Evolutionary conservation across 169 alveolate genomes (phyloP).

Genomic region (Theileria parva): DNA sequence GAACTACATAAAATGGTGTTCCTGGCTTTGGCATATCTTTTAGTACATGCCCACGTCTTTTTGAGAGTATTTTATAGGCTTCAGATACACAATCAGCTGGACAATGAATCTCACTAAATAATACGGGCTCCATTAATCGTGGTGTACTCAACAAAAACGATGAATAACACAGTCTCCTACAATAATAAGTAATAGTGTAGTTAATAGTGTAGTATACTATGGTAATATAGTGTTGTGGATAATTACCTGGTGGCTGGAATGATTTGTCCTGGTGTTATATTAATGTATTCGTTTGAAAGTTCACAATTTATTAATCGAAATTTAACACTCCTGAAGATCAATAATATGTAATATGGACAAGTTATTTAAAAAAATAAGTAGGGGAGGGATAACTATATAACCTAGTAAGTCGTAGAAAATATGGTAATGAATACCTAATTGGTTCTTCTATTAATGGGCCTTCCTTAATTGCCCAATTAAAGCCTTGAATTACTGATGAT

Average conservation of each 20-base stretch:
- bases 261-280: constrained; percentile 96
- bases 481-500: constrained; percentile 93
- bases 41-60: constrained; percentile 89
- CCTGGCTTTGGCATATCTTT: constrained; percentile 92
- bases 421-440: constrained; percentile 56
- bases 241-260: constrained; percentile 92
- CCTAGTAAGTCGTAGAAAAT: no score
- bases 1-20: constrained; percentile 91
- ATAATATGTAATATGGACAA: constrained; percentile 31
- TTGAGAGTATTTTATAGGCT: constrained; percentile 88
- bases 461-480: constrained; percentile 99
- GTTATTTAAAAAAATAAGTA: no score
- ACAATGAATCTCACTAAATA: constrained; percentile 92
- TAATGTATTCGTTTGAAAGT: constrained; percentile 87
- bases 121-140: constrained; percentile 97
- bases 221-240: no score
- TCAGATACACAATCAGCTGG: constrained; percentile 97
- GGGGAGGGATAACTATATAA: no score
- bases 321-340: constrained; percentile 75
- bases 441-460: constrained; percentile 99
- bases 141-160: constrained; percentile 98
- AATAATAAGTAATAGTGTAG: constrained; percentile 7
- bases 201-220: no score
- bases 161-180: constrained; percentile 94
- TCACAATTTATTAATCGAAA: constrained; percentile 87